phyloP scores from a whole-genome alignment of 2,329 filamentous ascomycete species.

The Alternaria gansuensis region DNA sequence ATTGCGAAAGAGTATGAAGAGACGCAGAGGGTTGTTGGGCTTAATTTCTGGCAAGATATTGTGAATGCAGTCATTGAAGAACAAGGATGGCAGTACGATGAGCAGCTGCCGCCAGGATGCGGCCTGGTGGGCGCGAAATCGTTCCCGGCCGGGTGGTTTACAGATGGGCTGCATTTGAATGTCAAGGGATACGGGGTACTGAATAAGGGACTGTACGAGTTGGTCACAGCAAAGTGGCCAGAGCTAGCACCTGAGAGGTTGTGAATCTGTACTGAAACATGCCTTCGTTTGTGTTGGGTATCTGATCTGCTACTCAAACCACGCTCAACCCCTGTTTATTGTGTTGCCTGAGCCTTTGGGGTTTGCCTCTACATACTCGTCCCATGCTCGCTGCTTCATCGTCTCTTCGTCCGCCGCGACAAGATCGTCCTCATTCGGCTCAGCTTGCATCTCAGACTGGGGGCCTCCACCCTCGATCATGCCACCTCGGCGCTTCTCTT shows the following conservation, averaged over 20 bases:
- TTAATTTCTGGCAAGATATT: constrained; percentile 50
- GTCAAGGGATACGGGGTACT: constrained; percentile 44
- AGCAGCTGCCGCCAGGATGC: constrained; percentile 48
- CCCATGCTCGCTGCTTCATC: constrained; percentile 93
- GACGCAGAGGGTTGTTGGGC: constrained; percentile 45
- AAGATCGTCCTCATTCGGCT: constrained; percentile 87
- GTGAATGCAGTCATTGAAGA: constrained; percentile 36
- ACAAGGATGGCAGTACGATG: constrained; percentile 39
- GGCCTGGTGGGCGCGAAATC: constrained; percentile 43
- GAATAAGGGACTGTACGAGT: constrained; percentile 32
- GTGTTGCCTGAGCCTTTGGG: constrained; percentile 85
- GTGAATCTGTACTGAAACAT: neutral
- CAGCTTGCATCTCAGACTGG: constrained; percentile 71
- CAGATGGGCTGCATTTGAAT: constrained; percentile 52
- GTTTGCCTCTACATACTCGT: constrained; percentile 91
- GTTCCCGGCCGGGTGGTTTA: constrained; percentile 51
- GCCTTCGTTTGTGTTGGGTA: constrained; percentile 19
- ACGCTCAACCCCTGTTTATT: constrained; percentile 72
- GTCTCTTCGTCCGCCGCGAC: constrained; percentile 90
- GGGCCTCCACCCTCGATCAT: constrained; percentile 92
- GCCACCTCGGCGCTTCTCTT: constrained; percentile 82
- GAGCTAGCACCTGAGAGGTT: constrained; percentile 39
- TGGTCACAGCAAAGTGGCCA: constrained; percentile 44
- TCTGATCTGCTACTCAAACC: constrained; percentile 15
- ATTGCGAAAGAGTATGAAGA: constrained; percentile 48